These are phyloP conservation scores for Wickerhamomyces sp. DNA, from an alignment of 1,139 yeast species.

Conservation along the genomic window DNA sequence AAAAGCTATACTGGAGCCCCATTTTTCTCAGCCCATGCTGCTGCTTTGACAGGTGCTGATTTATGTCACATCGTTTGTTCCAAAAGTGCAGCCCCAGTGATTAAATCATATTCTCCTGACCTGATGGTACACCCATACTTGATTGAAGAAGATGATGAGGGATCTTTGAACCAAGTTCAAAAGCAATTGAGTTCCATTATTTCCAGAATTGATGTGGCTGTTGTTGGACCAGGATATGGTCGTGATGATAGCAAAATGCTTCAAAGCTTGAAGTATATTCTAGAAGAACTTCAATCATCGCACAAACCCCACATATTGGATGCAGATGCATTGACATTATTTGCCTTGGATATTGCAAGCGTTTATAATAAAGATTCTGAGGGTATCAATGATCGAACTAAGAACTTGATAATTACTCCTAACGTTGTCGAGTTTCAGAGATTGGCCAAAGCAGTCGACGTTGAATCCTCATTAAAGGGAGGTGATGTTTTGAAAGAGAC, in stretches of 20 bases:
- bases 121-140: conserved; percentile 95
- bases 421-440: conserved; percentile 82
- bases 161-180: conserved; percentile 39
- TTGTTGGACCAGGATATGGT: conserved; percentile 94
- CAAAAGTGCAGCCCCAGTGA: conserved; percentile 66
- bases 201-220: conserved; percentile 69
- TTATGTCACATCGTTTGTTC: conserved; percentile 87
- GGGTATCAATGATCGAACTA: too few species aligned
- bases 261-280: conserved; percentile 49
- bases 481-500: conserved; percentile 10
- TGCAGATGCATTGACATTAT: conserved; percentile 77
- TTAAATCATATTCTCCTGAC: conserved; percentile 87
- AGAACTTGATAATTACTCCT: conserved; percentile 74
- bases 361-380: too few species aligned
- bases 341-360: conserved; percentile 46
- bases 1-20: conserved; percentile 96
- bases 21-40: conserved; percentile 78
- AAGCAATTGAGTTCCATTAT: conserved; percentile 53
- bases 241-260: conserved; percentile 71
- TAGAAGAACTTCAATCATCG: conserved; percentile 47
- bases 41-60: conserved; percentile 84
- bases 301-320: conserved; percentile 71
- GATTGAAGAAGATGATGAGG: conserved; percentile 20
- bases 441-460: conserved; percentile 44
- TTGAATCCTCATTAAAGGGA: conserved; percentile 21